phyloP scores from a whole-genome alignment of 805 yeast genomes.

The Torulaspora franciscae region DNA sequence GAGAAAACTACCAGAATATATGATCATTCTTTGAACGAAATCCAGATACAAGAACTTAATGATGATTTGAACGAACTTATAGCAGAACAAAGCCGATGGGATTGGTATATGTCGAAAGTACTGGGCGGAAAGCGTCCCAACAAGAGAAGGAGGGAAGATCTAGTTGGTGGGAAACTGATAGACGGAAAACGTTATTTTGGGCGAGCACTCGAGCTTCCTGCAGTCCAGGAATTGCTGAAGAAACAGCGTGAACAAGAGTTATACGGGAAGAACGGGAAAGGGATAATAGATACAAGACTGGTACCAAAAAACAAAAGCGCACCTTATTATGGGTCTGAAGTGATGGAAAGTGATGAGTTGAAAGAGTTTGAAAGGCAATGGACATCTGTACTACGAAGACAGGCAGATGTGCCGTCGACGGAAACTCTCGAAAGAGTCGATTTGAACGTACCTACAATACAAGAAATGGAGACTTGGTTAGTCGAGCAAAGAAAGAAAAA shows the following conservation, averaged over 20 bases:
- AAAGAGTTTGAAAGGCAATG: slow-evolving; percentile 15
- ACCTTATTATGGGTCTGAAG: slow-evolving; percentile 5
- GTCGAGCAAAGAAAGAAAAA: slow-evolving; percentile 44
- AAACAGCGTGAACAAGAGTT: slow-evolving; percentile 29
- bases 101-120: slow-evolving; percentile 53
- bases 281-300: slow-evolving; percentile 5
- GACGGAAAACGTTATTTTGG: slow-evolving; percentile 75
- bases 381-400: slow-evolving; percentile 14
- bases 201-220: slow-evolving; percentile 74
- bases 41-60: slow-evolving; percentile 65
- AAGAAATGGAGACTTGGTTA: slow-evolving; percentile 44
- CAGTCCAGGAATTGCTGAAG: slow-evolving; percentile 49
- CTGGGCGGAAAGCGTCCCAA: slow-evolving; percentile 51
- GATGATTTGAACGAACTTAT: slow-evolving; percentile 65
- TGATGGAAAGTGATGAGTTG: slow-evolving; percentile 1
- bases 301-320: slow-evolving; percentile 12
- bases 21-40: slow-evolving; percentile 54
- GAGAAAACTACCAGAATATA: slow-evolving; percentile 56
- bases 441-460: slow-evolving; percentile 31
- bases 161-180: slow-evolving; percentile 30
- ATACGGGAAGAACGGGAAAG: slow-evolving; percentile 21
- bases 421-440: background rate
- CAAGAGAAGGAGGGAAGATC: slow-evolving; percentile 19
- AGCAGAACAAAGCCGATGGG: slow-evolving; percentile 74
- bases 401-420: slow-evolving; percentile 9